Percentiles rank a stretch among this genome's conserved stretches.
phyloP scores from a whole-genome alignment of 1,284 basidiomycete species.

The Boletellus dicymbophilus region DNA sequence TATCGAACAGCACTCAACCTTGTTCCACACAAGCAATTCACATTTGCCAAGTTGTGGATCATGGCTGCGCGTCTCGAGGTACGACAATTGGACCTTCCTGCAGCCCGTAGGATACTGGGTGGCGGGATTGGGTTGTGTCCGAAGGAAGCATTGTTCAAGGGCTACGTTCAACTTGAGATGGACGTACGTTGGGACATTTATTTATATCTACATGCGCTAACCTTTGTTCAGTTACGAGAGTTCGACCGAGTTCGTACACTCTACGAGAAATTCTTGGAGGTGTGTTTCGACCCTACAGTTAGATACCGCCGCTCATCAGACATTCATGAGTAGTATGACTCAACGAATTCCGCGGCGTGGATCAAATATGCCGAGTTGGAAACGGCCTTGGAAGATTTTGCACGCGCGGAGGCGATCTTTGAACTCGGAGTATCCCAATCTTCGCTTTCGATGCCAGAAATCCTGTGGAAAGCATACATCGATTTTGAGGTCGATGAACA shows the following conservation, averaged over 20 bases:
- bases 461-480: conserved; percentile 98
- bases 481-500: conserved; percentile 93
- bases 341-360: conserved; percentile 91
- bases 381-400: conserved; percentile 87
- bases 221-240: conserved; percentile 69
- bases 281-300: conserved; percentile 33
- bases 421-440: conserved; percentile 92
- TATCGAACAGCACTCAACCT: conserved; percentile 90
- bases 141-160: conserved; percentile 92
- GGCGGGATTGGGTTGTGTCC: conserved; percentile 94
- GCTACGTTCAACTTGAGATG: conserved; percentile 92
- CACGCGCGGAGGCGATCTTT: conserved; percentile 93
- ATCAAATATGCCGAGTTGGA: conserved; percentile 98
- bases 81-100: conserved; percentile 77
- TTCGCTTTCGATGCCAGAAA: conserved; percentile 96
- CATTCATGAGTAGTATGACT: conserved; percentile 64
- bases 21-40: conserved; percentile 95
- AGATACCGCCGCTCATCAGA: conserved; percentile 2
- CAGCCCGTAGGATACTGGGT: conserved; percentile 91
- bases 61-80: conserved; percentile 94
- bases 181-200: conserved; percentile 51
- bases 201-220: conserved; percentile 9
- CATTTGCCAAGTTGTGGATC: conserved; percentile 95
- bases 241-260: conserved; percentile 93
- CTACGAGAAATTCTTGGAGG: conserved; percentile 95